phyloP scores from a whole-genome alignment of 352 stramenopile genomes.

The Globisporangium carolinianum region DNA sequence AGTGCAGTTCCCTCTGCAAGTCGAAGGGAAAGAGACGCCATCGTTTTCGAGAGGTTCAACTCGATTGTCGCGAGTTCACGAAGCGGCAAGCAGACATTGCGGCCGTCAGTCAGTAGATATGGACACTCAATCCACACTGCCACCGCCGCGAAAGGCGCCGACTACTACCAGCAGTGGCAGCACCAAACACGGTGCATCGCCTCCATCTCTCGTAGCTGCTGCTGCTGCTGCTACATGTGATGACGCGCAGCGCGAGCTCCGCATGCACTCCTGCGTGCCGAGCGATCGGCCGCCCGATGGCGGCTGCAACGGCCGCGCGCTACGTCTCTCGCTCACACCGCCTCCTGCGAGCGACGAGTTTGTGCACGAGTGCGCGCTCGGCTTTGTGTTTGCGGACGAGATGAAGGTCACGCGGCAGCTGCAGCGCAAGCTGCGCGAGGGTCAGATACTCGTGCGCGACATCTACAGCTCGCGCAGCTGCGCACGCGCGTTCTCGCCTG shows the following conservation, averaged over 20 bases:
- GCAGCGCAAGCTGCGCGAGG: constrained; percentile 28
- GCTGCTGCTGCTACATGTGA: not conserved
- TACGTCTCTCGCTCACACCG: constrained; percentile 24
- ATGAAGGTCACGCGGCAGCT: constrained; percentile 54
- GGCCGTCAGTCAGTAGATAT: too few species aligned
- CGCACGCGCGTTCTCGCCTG: constrained; percentile 35
- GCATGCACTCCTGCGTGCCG: constrained; percentile 16
- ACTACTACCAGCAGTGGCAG: not conserved
- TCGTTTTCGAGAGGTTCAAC: constrained; percentile 6
- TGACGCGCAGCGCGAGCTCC: constrained; percentile 20
- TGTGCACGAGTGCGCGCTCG: constrained; percentile 38
- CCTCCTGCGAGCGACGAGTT: constrained; percentile 24
- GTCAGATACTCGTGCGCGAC: constrained; percentile 24
- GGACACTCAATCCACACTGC: not conserved
- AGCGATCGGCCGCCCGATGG: constrained; percentile 2
- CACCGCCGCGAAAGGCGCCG: constrained; percentile 2
- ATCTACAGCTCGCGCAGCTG: constrained; percentile 62
- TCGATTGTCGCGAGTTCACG: not conserved
- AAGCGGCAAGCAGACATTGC: not conserved
- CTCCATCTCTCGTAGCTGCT: not conserved
- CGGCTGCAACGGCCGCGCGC: constrained; percentile 11
- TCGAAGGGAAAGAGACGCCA: not conserved
- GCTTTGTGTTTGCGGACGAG: constrained; percentile 52
- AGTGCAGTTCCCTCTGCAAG: too few species aligned
- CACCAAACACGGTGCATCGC: not conserved